These are phyloP conservation scores for Euphrasia arctica DNA, from an alignment of 305 asterid species.

Conservation along the genomic window DNA sequence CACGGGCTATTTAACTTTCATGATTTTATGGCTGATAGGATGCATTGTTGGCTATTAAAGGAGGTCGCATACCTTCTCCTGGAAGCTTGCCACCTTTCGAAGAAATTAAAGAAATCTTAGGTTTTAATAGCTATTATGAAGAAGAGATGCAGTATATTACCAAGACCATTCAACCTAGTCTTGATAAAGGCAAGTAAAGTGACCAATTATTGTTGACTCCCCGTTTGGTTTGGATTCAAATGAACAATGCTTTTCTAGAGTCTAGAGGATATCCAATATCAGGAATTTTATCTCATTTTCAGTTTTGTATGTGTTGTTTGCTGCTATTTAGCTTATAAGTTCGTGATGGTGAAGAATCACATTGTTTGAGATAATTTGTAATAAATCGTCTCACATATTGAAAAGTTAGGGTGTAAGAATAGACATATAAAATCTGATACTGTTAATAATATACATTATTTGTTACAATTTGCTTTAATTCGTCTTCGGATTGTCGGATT, in stretches of 20 bases:
- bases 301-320: slow-evolving; percentile 2
- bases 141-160: slow-evolving; percentile 69
- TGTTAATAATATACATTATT: slow-evolving; percentile 9
- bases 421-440: background rate
- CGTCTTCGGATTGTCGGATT: background rate
- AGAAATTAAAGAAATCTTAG: slow-evolving; percentile 81
- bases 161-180: slow-evolving; percentile 35
- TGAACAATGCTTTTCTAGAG: slow-evolving; percentile 10
- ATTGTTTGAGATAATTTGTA: slow-evolving; percentile 8
- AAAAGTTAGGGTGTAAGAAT: background rate
- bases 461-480: slow-evolving; percentile 14
- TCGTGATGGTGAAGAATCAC: slow-evolving; percentile 17
- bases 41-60: slow-evolving; percentile 75
- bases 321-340: background rate
- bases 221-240: slow-evolving; percentile 5
- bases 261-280: slow-evolving; percentile 9
- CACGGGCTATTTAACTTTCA: slow-evolving; percentile 9
- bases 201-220: slow-evolving; percentile 9
- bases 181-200: slow-evolving; percentile 47
- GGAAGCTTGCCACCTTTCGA: slow-evolving; percentile 95
- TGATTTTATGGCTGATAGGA: slow-evolving; percentile 47
- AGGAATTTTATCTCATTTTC: slow-evolving; percentile 16
- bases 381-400: slow-evolving; percentile 4
- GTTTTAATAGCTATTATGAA: slow-evolving; percentile 76
- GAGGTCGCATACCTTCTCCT: slow-evolving; percentile 90